Evolutionary conservation across 768 basidiomycete species (phyloP).

Genomic region (Lactarius quietus): DNA sequence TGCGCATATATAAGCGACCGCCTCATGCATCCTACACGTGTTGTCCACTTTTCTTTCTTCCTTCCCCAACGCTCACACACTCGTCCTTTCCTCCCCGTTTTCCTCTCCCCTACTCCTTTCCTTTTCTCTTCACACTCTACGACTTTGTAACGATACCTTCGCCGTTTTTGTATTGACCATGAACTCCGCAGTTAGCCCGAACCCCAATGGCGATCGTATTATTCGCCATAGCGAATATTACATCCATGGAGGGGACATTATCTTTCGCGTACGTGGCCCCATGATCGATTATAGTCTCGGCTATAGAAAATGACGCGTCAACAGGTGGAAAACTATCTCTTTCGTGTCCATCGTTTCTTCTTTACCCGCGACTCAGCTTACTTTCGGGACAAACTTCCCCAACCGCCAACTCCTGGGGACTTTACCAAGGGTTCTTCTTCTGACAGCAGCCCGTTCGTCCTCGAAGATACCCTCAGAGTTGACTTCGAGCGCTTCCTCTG

Average conservation of each 20-base stretch:
- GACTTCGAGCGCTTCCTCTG: constrained; percentile 35
- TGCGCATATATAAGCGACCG: constrained; percentile 25
- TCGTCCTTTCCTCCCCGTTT: neutral
- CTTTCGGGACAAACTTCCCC: constrained; percentile 32
- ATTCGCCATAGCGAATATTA: constrained; percentile 42
- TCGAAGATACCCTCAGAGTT: constrained; percentile 29
- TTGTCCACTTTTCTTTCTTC: constrained; percentile 22
- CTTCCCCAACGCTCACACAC: constrained; percentile 13
- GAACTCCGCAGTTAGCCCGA: constrained; percentile 21
- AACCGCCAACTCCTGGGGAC: constrained; percentile 29
- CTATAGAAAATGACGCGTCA: constrained; percentile 2
- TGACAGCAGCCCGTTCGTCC: constrained; percentile 32
- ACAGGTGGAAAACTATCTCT: constrained; percentile 22
- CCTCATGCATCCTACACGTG: constrained; percentile 28
- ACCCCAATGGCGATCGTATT: constrained; percentile 28
- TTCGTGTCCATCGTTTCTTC: constrained; percentile 29
- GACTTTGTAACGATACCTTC: constrained; percentile 16
- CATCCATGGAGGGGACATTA: constrained; percentile 50
- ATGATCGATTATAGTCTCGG: neutral
- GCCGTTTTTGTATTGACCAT: constrained; percentile 17
- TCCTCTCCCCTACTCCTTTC: neutral
- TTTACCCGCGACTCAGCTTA: constrained; percentile 33
- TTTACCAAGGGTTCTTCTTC: constrained; percentile 31
- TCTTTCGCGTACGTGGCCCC: constrained; percentile 32
- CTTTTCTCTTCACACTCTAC: constrained; percentile 11